Evolutionary conservation across 1,284 basidiomycete genomes (phyloP).

Genomic region (Naganishia liquefaciens): DNA sequence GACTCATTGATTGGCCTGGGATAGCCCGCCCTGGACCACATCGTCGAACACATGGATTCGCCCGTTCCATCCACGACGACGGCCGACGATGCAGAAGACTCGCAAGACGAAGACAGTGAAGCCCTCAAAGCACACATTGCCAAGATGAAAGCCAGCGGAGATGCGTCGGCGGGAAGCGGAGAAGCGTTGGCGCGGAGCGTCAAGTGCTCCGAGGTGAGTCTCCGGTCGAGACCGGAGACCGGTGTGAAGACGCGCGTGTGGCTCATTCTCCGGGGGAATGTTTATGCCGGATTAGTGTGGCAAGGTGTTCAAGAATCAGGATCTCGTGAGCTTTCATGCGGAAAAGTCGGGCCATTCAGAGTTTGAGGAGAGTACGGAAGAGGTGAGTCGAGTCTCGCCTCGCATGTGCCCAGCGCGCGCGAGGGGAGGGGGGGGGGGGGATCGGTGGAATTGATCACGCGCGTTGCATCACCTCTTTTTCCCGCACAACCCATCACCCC

Average conservation of each 20-base stretch:
- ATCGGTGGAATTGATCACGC: too few species aligned
- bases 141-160: conserved; percentile 45
- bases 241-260: too few species aligned
- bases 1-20: not conserved
- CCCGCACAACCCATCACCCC: too few species aligned
- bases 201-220: conserved; percentile 41
- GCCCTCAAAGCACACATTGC: conserved; percentile 57
- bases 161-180: conserved; percentile 44
- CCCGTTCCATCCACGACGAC: conserved; percentile 60
- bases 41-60: conserved; percentile 74
- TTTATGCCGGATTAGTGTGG: conserved; percentile 69
- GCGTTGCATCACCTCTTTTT: too few species aligned
- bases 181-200: conserved; percentile 41
- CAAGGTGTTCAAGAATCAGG: conserved; percentile 83
- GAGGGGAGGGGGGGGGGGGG: too few species aligned
- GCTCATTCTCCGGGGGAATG: too few species aligned
- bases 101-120: conserved; percentile 70
- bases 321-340: conserved; percentile 88
- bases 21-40: conserved; percentile 84
- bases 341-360: conserved; percentile 92
- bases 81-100: conserved; percentile 56
- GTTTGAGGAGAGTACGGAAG: conserved; percentile 93
- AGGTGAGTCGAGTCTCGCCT: conserved; percentile 62
- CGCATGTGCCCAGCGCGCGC: too few species aligned
- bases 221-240: too few species aligned